These are phyloP conservation scores for Paramecium octaurelia DNA, from an alignment of 73 alveolate genomes.

Conservation along the genomic window DNA sequence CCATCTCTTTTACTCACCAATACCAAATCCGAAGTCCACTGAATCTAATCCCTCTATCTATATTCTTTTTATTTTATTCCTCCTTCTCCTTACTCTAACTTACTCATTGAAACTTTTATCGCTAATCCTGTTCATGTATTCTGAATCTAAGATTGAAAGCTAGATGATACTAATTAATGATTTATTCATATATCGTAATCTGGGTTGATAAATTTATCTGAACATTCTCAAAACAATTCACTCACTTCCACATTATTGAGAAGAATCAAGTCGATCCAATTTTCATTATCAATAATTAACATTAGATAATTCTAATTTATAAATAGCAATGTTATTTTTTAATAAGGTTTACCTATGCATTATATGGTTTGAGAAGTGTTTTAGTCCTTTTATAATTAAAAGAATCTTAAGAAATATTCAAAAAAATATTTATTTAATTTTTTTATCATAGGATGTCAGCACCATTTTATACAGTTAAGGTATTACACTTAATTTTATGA, in stretches of 20 bases:
- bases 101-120: not conserved
- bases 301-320: no score
- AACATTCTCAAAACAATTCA: not conserved
- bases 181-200: not conserved
- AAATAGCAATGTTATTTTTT: not conserved
- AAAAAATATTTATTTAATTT: conserved; percentile 47
- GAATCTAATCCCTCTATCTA: not conserved
- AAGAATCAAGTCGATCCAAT: not conserved
- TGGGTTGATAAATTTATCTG: not conserved
- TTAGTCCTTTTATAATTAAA: not conserved
- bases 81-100: not conserved
- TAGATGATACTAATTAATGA: not conserved
- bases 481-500: not conserved
- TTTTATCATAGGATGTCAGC: conserved; percentile 14
- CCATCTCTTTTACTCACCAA: not conserved
- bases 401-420: conserved; percentile 9
- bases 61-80: not conserved
- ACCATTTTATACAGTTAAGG: conserved; percentile 32
- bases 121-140: not conserved
- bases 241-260: not conserved
- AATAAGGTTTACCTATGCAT: not conserved
- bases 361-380: not conserved
- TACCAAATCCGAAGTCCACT: not conserved
- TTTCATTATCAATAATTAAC: not conserved
- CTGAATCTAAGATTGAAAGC: not conserved